Evolutionary conservation across 768 basidiomycete species (phyloP), one percentile per base, ranked within the genome.

Genomic region (Gloeophyllum trabeum): DNA sequence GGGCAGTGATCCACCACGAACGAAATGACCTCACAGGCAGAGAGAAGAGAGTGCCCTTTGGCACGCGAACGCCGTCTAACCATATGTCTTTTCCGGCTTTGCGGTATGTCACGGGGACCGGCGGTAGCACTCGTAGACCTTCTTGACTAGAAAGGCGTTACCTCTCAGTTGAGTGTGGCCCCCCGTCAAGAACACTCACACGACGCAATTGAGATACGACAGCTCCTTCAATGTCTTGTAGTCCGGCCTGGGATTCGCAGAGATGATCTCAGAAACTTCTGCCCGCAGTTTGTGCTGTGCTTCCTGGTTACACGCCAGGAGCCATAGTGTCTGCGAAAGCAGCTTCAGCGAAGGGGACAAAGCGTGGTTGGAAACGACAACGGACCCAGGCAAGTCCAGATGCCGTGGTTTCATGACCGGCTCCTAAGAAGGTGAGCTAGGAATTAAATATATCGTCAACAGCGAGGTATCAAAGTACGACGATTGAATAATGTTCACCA

Each of bases 281-380:
- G 67, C 66, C 4, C 78, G 68, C 2, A 82, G 63, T 34, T 61
- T 63, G 4, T 55, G 58, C 53, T 80, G 79, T 39, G 63, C 56
- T 16, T 65, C 61, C 3, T 60, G 66, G 51, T 76, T 59, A 30
- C 71, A 69, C 6, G 74, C 67, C 12, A 79, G 64, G 19, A 73
- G 60, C 71, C 72, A 75, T 5, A 75, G 57, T 0, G 71, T 70
- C 72, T 68, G 30, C 48, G 45, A 5, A 46, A 16, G 25, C 46
- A n/a, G n/a, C n/a, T n/a, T n/a, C n/a, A n/a, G n/a, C n/a, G n/a
- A n/a, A n/a, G n/a, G n/a, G n/a, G n/a, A n/a, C n/a, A n/a, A n/a
- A n/a, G n/a, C n/a, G n/a, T n/a, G n/a, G n/a, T n/a, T n/a, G n/a
- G n/a, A n/a, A n/a, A n/a, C n/a, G n/a, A n/a, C n/a, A n/a, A n/a